phyloP scores from a whole-genome alignment of 768 basidiomycete genomes.

The Tricholoma terreum region DNA sequence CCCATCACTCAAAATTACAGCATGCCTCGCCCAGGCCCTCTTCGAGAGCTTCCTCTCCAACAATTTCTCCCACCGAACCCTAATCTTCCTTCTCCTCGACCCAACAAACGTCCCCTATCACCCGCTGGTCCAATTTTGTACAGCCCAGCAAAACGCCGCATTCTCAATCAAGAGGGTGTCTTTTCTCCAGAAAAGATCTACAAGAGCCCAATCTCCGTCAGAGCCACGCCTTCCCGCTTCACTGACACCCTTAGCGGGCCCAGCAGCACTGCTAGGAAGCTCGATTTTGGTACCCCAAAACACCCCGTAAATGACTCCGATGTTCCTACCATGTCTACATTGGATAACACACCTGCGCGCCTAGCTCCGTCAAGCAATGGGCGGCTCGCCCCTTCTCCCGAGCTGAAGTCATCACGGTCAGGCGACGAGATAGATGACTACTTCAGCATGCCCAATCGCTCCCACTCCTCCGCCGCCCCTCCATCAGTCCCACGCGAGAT shows the following conservation, averaged over 20 bases:
- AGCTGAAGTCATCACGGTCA: slow-evolving; percentile 19
- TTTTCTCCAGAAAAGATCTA: slow-evolving; percentile 35
- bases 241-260: slow-evolving; percentile 25
- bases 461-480: slow-evolving; percentile 14
- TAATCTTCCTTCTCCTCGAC: slow-evolving; percentile 23
- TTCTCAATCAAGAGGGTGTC: slow-evolving; percentile 54
- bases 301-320: slow-evolving; percentile 14
- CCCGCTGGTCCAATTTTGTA: slow-evolving; percentile 46
- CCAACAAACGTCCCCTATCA: slow-evolving; percentile 61
- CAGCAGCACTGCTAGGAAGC: slow-evolving; percentile 46
- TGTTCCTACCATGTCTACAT: slow-evolving; percentile 7
- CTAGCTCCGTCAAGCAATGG: slow-evolving; percentile 9
- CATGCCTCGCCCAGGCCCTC: slow-evolving; percentile 49
- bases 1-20: too few relatives aligned
- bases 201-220: slow-evolving; percentile 31
- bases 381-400: slow-evolving; percentile 27
- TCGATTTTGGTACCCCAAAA: slow-evolving; percentile 48
- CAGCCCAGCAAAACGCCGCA: slow-evolving; percentile 68
- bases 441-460: slow-evolving; percentile 18
- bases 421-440: slow-evolving; percentile 19
- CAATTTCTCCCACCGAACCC: slow-evolving; percentile 42
- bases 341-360: slow-evolving; percentile 20
- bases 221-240: slow-evolving; percentile 16
- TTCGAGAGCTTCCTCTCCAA: slow-evolving; percentile 60
- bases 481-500: slow-evolving; percentile 34